Evolutionary conservation across 805 yeast genomes (phyloP), one percentile per base, ranked within the genome.

Genomic region (Maudiozyma bulderi): DNA sequence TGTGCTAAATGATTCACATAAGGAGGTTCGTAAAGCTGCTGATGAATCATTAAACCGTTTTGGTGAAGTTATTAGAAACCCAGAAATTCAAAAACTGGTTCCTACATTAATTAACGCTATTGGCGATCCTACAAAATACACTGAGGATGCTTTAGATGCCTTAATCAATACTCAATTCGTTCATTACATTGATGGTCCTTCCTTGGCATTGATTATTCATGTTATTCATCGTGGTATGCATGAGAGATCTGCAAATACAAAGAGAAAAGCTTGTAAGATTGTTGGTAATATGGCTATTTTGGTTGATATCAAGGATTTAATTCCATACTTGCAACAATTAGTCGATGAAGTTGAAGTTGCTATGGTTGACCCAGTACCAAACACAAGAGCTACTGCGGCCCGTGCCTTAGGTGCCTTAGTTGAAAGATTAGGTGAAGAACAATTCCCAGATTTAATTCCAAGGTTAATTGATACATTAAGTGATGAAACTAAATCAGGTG

Each of bases 341-440:
- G 83, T 91, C 42, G 74, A 80, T 9, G 96, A 89, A 57, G 77
- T 93, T 52, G 95, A 93, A 65, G 74, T 78, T 41, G 95, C 98
- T 6, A 91, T 93, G 95, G 96, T 95, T 46, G 99, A 93, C 58
- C 99, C 99, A 1, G 99, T 93, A 47, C 96, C 98, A 33, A 86
- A 82, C 40, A 93, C 99, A 0, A 81, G 98, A 65, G 95, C 98
- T 1, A 93, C 96, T 20, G 98, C 98, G 28, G 90, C 97, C 20
- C 81, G 97, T 68, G 99, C 99, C 0, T 71, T 93, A 46, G 99
- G 99, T 57, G 88, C 97, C 0, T 74, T 93, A 53, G 96, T 95
- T 44, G 98, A 93, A 65, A 91, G 90, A 64, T 74, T 93, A 40
- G 99, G 99, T 49, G 99, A 93, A 68, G 95, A 87, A 44, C 83